Evolutionary conservation across 805 yeast genomes (phyloP).

Genomic region (Kazachstania bromeliacearum): DNA sequence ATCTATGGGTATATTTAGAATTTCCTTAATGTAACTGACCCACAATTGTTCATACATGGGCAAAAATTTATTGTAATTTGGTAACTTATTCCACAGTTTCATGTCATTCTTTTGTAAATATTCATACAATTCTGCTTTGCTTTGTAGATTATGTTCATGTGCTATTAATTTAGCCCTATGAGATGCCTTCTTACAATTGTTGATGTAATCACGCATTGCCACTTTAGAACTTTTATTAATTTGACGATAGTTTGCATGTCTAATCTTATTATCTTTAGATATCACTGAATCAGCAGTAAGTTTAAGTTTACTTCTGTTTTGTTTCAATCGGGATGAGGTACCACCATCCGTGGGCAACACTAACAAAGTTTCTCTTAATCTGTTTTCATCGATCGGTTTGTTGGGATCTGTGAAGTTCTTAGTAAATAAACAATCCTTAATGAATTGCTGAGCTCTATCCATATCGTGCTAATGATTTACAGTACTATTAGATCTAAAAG

Average conservation of each 20-base stretch:
- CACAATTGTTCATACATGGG: slow-evolving; percentile 53
- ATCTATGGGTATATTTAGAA: slow-evolving; percentile 34
- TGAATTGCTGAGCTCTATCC: slow-evolving; percentile 26
- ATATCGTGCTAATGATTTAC: slow-evolving; percentile 7
- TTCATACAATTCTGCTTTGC: slow-evolving; percentile 15
- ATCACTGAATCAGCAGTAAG: slow-evolving; percentile 7
- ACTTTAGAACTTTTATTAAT: slow-evolving; percentile 26
- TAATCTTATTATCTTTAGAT: slow-evolving; percentile 1
- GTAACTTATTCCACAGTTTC: slow-evolving; percentile 19
- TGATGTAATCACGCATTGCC: slow-evolving; percentile 24
- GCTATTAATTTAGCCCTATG: slow-evolving; percentile 21
- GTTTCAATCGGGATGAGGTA: slow-evolving; percentile 15
- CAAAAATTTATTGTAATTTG: slow-evolving; percentile 41
- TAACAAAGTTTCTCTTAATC: slow-evolving; percentile 24
- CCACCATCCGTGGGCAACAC: slow-evolving; percentile 32
- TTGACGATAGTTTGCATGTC: slow-evolving; percentile 18
- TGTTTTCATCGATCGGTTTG: slow-evolving; percentile 26
- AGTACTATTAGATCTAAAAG: neutral
- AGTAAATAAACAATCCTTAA: slow-evolving; percentile 22
- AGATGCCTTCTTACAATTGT: slow-evolving; percentile 15
- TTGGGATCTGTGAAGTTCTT: slow-evolving; percentile 23
- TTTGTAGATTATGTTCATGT: slow-evolving; percentile 10
- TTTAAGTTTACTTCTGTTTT: slow-evolving; percentile 12
- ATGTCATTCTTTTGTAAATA: slow-evolving; percentile 16
- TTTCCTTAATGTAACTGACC: slow-evolving; percentile 56